Conservation (phyloP, 163 green algal genomes). For the Volvox carteri region DNA sequence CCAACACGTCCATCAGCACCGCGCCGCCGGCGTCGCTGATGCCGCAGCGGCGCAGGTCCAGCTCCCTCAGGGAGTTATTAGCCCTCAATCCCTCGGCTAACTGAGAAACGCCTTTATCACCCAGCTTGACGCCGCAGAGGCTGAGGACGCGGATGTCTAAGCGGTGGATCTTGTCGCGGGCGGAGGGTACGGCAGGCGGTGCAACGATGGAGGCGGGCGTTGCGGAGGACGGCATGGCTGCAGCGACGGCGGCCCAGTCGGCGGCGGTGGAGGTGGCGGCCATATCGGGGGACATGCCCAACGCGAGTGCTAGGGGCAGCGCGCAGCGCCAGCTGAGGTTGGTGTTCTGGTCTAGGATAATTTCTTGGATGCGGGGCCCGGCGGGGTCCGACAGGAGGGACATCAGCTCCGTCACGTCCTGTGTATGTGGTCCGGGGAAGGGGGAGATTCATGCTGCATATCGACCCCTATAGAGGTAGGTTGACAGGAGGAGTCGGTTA, state of each 20-base stretch:
- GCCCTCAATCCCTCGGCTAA: constrained; percentile 52
- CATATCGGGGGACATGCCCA: constrained; percentile 38
- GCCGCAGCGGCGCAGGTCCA: constrained; percentile 58
- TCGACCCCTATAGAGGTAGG: too few species aligned
- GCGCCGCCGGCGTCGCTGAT: constrained; percentile 58
- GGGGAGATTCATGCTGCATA: too few species aligned
- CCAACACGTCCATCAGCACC: constrained; percentile 57
- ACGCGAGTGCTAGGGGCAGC: constrained; percentile 32
- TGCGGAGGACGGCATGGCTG: neutral
- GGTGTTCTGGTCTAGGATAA: constrained; percentile 62
- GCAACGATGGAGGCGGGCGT: neutral
- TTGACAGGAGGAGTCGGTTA: too few species aligned
- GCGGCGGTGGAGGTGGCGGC: neutral
- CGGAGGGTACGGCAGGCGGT: neutral
- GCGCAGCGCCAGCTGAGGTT: constrained; percentile 56
- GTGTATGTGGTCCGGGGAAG: too few species aligned
- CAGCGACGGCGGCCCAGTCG: constrained; percentile 33
- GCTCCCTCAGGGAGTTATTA: constrained; percentile 54
- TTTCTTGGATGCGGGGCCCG: constrained; percentile 54
- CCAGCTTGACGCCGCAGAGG: constrained; percentile 60
- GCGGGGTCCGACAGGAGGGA: constrained; percentile 42
- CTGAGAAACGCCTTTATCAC: constrained; percentile 59
- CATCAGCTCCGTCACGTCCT: constrained; percentile 56
- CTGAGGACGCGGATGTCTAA: constrained; percentile 49
- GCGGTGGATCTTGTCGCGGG: constrained; percentile 14